Evolutionary conservation across 352 stramenopile species (phyloP).

Genomic region (Phytophthora aleatoria): DNA sequence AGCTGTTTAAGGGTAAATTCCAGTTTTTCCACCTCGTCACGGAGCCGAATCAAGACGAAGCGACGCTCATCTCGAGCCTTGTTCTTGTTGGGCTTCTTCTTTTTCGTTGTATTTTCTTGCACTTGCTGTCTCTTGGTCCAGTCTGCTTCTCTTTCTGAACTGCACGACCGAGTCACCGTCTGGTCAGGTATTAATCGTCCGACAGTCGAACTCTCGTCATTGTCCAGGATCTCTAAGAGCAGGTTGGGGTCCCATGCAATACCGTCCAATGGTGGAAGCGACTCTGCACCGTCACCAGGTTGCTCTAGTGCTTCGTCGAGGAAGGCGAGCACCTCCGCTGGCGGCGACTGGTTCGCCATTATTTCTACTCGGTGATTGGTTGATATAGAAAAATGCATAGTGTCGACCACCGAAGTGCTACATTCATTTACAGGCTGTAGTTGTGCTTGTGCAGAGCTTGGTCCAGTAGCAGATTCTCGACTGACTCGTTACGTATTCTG

Average conservation of each 20-base stretch:
- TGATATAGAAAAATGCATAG: background rate
- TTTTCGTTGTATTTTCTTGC: background rate
- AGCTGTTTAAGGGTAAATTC: conserved; percentile 15
- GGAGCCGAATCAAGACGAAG: conserved; percentile 20
- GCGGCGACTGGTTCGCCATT: conserved; percentile 2
- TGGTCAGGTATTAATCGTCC: background rate
- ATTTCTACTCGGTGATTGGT: background rate
- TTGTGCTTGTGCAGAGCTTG: conserved; percentile 26
- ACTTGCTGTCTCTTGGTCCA: background rate
- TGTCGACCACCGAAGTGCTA: conserved; percentile 18
- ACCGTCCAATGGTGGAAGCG: background rate
- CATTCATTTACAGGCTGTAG: background rate
- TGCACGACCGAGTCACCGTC: background rate
- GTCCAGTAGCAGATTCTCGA: conserved; percentile 50
- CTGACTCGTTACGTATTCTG: conserved; percentile 39
- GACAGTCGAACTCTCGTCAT: background rate
- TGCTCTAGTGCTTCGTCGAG: conserved; percentile 18
- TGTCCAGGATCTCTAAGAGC: conserved; percentile 9
- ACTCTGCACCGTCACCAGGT: background rate
- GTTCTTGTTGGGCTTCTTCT: conserved; percentile 24
- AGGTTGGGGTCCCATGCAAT: background rate
- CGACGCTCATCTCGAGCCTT: conserved; percentile 26
- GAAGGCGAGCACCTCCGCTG: conserved; percentile 13
- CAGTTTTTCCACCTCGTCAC: conserved; percentile 16
- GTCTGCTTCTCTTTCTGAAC: background rate